Base-by-base conservation (phyloP, 352 stramenopile genomes). In the Globisporangium perplexum region DNA sequence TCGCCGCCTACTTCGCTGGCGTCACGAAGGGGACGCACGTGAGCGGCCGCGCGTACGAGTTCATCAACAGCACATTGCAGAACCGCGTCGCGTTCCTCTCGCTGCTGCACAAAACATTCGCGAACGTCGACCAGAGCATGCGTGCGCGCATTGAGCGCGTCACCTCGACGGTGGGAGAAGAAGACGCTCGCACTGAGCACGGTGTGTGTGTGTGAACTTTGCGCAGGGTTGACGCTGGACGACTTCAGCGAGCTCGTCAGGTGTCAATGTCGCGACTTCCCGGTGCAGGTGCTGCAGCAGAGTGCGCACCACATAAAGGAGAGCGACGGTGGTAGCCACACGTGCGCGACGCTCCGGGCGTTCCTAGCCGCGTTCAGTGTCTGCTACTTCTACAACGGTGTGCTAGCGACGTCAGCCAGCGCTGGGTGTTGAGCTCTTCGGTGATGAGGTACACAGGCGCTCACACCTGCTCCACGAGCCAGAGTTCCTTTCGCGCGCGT, bases 161-260 rank as follows among this genome's bases (percentile, higher is more conserved):
- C n/a, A 1, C 43, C 12, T 22, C 14, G 22, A 15, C 14, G 18
- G 10, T 11, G 10, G 6, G 7, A 8, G 28, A 8, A 31, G 28
- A 31, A 31, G 28, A 31, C 28, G 10, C 28, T 31, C 15, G 30
- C 18, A 20, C 8, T 24, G 18, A 33, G 28, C 22, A 30, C n/a
- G n/a, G 18, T 15, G 14, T 14, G 8, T 36, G 0, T 26, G 36
- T 14, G 42, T 44, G n/a, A 3, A 22, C 43, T 22, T 22, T n/a
- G 20, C 10, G 24, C 49, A 87, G 77, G 67, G 28, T 57, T 88
- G 15, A 77, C 74, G 8, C 64, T 68, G 1, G 77, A 72, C 18
- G 74, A 88, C 60, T 86, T 88, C 51, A 70, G 53, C 0, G 74
- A 88, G 53, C 65, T 88, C 54, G 33, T 88, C 5, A 71, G 57